These are phyloP conservation scores for Crepidotus variabilis DNA, from an alignment of 768 basidiomycete genomes.

Conservation along the genomic window DNA sequence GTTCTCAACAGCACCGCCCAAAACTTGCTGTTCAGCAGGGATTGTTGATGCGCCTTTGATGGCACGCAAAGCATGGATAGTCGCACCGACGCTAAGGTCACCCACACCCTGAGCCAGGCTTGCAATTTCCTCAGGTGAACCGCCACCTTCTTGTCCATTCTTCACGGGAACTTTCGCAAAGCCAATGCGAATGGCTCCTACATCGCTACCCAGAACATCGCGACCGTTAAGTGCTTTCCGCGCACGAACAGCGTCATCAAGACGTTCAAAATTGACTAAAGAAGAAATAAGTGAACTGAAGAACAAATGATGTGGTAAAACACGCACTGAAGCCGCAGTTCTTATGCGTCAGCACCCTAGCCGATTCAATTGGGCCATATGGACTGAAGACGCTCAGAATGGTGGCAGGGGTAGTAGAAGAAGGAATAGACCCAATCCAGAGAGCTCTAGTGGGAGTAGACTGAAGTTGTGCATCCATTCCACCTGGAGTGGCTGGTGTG, in stretches of 20 bases:
- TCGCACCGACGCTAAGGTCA: slow-evolving; percentile 81
- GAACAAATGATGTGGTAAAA: slow-evolving; percentile 7
- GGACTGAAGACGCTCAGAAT: slow-evolving; percentile 96
- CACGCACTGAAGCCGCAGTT: slow-evolving; percentile 87
- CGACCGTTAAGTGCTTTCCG: slow-evolving; percentile 94
- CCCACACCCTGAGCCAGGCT: slow-evolving; percentile 79
- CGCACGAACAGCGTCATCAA: slow-evolving; percentile 95
- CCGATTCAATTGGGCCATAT: slow-evolving; percentile 96
- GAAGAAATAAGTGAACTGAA: not conserved
- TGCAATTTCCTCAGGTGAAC: slow-evolving; percentile 58
- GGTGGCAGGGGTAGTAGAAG: slow-evolving; percentile 90
- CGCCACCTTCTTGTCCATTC: slow-evolving; percentile 62
- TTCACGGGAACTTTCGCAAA: slow-evolving; percentile 97
- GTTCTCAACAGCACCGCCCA: slow-evolving; percentile 90
- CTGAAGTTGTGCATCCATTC: slow-evolving; percentile 83
- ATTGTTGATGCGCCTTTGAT: slow-evolving; percentile 92
- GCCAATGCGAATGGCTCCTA: slow-evolving; percentile 95
- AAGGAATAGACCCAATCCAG: slow-evolving; percentile 98
- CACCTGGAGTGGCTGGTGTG: slow-evolving; percentile 40
- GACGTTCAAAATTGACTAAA: slow-evolving; percentile 91
- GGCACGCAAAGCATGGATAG: slow-evolving; percentile 81
- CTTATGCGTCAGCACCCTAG: slow-evolving; percentile 94
- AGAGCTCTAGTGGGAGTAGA: slow-evolving; percentile 91
- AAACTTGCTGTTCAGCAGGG: slow-evolving; percentile 90
- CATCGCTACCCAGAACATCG: slow-evolving; percentile 93